A percentile compares a stretch with the other conserved stretches of the same genome.
phyloP scores from a whole-genome alignment of 495 filamentous ascomycete genomes.

The Penicillium maclennaniae region DNA sequence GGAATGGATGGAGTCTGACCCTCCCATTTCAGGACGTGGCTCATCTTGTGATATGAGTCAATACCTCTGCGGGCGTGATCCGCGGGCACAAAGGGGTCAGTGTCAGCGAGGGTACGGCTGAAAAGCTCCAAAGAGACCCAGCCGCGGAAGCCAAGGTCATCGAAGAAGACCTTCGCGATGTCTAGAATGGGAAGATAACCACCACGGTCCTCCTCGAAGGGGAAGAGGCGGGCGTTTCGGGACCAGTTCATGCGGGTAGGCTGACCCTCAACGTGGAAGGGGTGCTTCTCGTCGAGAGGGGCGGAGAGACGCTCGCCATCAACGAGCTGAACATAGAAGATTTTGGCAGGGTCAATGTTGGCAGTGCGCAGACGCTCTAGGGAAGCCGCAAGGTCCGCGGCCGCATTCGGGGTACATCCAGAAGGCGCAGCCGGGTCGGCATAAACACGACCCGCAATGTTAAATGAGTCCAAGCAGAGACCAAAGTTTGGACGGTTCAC shows the following conservation, averaged over 20 bases:
- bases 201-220: conserved; percentile 64
- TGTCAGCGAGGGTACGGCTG: conserved; percentile 58
- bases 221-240: conserved; percentile 71
- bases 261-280: conserved; percentile 60
- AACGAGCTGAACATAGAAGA: conserved; percentile 78
- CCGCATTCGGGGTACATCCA: conserved; percentile 56
- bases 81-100: conserved; percentile 49
- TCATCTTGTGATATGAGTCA: conserved; percentile 58
- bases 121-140: conserved; percentile 83
- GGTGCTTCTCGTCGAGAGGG: conserved; percentile 59
- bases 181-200: conserved; percentile 67
- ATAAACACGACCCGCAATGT: conserved; percentile 71
- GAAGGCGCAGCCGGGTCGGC: conserved; percentile 58
- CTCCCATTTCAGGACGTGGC: conserved; percentile 29
- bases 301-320: conserved; percentile 62
- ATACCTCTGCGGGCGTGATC: conserved; percentile 64
- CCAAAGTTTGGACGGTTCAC: conserved; percentile 74
- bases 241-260: conserved; percentile 76
- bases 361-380: conserved; percentile 50
- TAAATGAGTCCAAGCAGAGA: conserved; percentile 76
- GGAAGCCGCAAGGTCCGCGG: conserved; percentile 52
- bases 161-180: conserved; percentile 57
- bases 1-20: conserved; percentile 2
- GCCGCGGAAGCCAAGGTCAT: conserved; percentile 64
- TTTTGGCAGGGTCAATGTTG: conserved; percentile 59